These are phyloP conservation scores for Saksenaea oblongispora DNA, from an alignment of 371 early-diverging fungal genomes.

Conservation along the genomic window DNA sequence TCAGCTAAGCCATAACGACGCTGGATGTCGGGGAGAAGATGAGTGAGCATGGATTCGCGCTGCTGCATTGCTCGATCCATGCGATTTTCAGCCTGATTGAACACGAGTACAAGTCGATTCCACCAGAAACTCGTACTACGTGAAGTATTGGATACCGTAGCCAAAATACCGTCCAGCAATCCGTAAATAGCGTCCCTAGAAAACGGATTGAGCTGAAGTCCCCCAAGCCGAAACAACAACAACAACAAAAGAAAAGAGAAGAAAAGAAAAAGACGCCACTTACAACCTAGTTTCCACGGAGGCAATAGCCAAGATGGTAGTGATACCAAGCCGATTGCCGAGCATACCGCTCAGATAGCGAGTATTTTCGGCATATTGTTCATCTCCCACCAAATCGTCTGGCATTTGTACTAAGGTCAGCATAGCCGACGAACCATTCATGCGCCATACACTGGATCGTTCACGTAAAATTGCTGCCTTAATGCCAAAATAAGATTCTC, in stretches of 20 bases:
- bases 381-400: neutral
- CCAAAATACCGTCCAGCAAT: neutral
- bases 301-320: neutral
- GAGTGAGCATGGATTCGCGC: slow-evolving; percentile 2
- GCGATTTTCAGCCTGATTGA: slow-evolving; percentile 6
- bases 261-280: neutral
- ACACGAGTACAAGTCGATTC: slow-evolving; percentile 7
- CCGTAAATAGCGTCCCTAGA: neutral
- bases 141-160: neutral
- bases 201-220: neutral
- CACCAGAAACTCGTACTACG: neutral
- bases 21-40: slow-evolving; percentile 6
- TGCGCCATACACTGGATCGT: neutral
- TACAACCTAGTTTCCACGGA: neutral
- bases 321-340: neutral
- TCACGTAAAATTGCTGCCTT: neutral
- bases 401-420: neutral
- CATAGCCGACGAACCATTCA: neutral
- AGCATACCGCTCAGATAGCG: neutral
- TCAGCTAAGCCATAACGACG: slow-evolving; percentile 1
- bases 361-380: neutral
- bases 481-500: neutral
- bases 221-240: no score
- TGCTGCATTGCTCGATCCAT: neutral
- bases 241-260: neutral